phyloP scores from a whole-genome alignment of 352 stramenopile species.

The Phytophthora syringae region DNA sequence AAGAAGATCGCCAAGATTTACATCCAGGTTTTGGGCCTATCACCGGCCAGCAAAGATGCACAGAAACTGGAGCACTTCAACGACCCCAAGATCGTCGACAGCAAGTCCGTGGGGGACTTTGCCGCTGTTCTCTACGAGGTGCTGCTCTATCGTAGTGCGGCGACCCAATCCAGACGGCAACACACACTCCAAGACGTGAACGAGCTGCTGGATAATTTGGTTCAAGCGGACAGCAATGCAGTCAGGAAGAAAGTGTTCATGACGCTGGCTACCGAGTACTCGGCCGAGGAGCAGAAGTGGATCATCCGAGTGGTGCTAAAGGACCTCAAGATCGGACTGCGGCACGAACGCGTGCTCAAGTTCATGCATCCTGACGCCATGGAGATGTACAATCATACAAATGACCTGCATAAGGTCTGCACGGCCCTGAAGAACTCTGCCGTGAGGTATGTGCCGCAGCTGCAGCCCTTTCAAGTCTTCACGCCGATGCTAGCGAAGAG shows the following conservation, averaged over 20 bases:
- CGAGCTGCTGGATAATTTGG: conserved; percentile 61
- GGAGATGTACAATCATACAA: conserved; percentile 92
- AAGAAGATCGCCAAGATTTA: conserved; percentile 88
- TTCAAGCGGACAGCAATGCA: conserved; percentile 48
- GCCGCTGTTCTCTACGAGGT: conserved; percentile 78
- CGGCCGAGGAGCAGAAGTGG: conserved; percentile 84
- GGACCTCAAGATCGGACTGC: conserved; percentile 85
- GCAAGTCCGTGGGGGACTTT: conserved; percentile 86
- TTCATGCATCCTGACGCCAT: conserved; percentile 84
- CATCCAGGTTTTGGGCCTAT: conserved; percentile 75
- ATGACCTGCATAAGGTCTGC: conserved; percentile 82
- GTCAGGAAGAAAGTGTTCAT: conserved; percentile 70
- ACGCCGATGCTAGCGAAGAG: conserved; percentile 88
- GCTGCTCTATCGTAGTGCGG: conserved; percentile 66
- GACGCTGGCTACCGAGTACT: conserved; percentile 77
- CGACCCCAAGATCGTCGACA: conserved; percentile 82
- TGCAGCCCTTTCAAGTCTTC: conserved; percentile 86
- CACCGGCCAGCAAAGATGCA: conserved; percentile 64
- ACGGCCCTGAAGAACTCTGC: conserved; percentile 76
- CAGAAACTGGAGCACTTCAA: conserved; percentile 86
- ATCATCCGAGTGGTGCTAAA: conserved; percentile 86
- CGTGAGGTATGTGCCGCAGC: conserved; percentile 80
- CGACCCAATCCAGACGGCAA: conserved; percentile 40
- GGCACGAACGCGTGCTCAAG: conserved; percentile 79
- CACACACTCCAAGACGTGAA: conserved; percentile 76